Percentiles rank a stretch among this genome's conserved stretches.
Conservation (phyloP, 75 land plant genomes). For the Pseudotsuga menziesii region DNA sequence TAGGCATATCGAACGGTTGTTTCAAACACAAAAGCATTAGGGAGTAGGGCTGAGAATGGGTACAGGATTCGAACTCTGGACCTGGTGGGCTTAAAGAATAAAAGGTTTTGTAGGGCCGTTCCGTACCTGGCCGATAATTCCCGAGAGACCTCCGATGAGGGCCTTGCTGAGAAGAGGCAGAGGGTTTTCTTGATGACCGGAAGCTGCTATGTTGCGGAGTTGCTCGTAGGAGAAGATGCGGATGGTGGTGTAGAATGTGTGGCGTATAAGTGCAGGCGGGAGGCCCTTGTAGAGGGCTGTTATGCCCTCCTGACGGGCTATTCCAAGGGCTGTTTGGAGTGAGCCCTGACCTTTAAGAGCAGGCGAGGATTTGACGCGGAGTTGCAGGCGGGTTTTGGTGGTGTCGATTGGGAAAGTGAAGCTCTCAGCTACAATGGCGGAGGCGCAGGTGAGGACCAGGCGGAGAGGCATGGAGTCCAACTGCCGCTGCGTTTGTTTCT, state of each 20-base stretch:
- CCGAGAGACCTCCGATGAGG: conserved; percentile 72
- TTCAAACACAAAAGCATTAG: no score
- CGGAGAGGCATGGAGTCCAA: conserved; percentile 18
- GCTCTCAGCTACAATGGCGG: conserved; percentile 79
- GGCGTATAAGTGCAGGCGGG: conserved; percentile 76
- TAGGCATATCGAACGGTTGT: no score
- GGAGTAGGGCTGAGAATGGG: no score
- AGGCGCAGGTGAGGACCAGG: conserved; percentile 50
- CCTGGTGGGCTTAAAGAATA: background rate
- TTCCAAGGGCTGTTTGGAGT: conserved; percentile 41
- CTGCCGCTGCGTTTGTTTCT: no score
- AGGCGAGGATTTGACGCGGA: conserved; percentile 34
- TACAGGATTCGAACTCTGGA: background rate
- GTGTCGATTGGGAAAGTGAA: conserved; percentile 88
- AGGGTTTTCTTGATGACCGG: background rate
- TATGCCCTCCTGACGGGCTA: conserved; percentile 42
- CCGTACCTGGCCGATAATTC: conserved; percentile 86
- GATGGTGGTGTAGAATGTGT: conserved; percentile 81
- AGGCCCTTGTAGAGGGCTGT: conserved; percentile 74
- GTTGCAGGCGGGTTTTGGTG: conserved; percentile 82
- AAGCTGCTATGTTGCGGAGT: conserved; percentile 28
- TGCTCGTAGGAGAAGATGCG: conserved; percentile 82
- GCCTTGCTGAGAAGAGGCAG: conserved; percentile 35
- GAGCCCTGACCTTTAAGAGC: conserved; percentile 23
- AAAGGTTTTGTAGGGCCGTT: no score